A percentile compares a stretch with the other conserved stretches of the same genome.
These are phyloP conservation scores for Plectosphaerella cucumerina DNA, from an alignment of 2,329 filamentous ascomycete genomes.

Conservation along the genomic window DNA sequence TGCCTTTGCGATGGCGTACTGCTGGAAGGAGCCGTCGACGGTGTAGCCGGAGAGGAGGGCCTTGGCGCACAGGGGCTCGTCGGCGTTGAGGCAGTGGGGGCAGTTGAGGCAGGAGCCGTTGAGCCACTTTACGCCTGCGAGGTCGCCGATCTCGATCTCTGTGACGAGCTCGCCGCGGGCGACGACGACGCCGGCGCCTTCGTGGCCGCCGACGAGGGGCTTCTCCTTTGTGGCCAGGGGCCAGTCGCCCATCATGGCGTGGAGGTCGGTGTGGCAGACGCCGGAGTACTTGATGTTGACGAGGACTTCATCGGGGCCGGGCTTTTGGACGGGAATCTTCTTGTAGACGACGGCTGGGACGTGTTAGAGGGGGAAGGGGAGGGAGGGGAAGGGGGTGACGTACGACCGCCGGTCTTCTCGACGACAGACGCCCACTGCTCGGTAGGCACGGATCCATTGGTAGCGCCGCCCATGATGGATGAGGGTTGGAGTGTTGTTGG, in stretches of 20 bases:
- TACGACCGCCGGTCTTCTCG: conserved; percentile 72
- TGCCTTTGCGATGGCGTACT: conserved; percentile 86
- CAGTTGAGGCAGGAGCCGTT: conserved; percentile 83
- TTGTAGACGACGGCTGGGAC: conserved; percentile 62
- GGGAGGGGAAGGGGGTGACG: conserved; percentile 20
- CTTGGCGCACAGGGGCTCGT: conserved; percentile 78
- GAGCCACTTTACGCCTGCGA: conserved; percentile 90
- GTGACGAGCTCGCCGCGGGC: conserved; percentile 71
- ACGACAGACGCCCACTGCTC: conserved; percentile 92
- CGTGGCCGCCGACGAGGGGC: conserved; percentile 78
- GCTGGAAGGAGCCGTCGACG: conserved; percentile 89
- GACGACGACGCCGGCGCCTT: conserved; percentile 79
- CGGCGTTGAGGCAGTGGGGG: conserved; percentile 73
- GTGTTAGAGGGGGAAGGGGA: conserved; percentile 2
- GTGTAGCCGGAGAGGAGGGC: conserved; percentile 83
- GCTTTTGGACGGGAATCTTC: conserved; percentile 75
- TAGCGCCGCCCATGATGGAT: conserved; percentile 20
- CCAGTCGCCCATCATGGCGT: conserved; percentile 86
- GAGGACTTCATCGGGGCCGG: conserved; percentile 85
- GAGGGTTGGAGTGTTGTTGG: conserved; percentile 1
- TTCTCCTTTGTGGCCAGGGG: conserved; percentile 70
- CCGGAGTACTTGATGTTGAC: conserved; percentile 88
- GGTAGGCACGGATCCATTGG: conserved; percentile 54
- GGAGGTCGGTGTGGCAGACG: conserved; percentile 83
- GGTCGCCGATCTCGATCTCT: conserved; percentile 76